Evolutionary conservation across 768 basidiomycete genomes (phyloP).

Genomic region (Panus rudis): DNA sequence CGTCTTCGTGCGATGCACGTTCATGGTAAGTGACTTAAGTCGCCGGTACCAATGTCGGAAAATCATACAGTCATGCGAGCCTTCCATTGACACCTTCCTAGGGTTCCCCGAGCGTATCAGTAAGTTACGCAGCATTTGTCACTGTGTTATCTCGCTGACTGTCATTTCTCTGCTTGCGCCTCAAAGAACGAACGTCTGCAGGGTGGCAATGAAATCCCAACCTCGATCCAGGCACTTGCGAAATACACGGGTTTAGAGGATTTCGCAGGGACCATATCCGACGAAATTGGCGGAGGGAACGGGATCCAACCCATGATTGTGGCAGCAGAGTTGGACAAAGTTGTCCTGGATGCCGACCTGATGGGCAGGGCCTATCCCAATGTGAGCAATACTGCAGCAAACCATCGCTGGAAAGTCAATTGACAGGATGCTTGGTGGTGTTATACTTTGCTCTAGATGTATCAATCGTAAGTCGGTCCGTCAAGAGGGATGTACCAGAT

Average conservation of each 20-base stretch:
- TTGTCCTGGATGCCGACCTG: conserved; percentile 30
- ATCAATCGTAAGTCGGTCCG: conserved; percentile 14
- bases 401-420: background rate
- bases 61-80: background rate
- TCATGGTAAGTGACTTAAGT: conserved; percentile 16
- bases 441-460: conserved; percentile 16
- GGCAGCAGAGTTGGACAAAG: conserved; percentile 20
- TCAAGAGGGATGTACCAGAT: background rate
- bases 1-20: conserved; percentile 18
- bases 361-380: conserved; percentile 32
- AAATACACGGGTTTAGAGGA: conserved; percentile 17
- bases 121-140: conserved; percentile 6
- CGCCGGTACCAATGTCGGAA: background rate
- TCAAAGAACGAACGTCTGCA: conserved; percentile 19
- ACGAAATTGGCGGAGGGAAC: conserved; percentile 39
- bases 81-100: background rate
- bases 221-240: conserved; percentile 16
- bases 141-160: background rate
- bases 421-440: no score
- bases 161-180: background rate
- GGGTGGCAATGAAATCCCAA: conserved; percentile 19
- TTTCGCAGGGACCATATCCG: conserved; percentile 16
- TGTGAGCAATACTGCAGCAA: conserved; percentile 7
- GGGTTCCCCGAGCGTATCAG: conserved; percentile 22
- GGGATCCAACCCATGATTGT: conserved; percentile 27